phyloP scores from a whole-genome alignment of 495 filamentous ascomycete genomes.

The Aspergillus sparsus region DNA sequence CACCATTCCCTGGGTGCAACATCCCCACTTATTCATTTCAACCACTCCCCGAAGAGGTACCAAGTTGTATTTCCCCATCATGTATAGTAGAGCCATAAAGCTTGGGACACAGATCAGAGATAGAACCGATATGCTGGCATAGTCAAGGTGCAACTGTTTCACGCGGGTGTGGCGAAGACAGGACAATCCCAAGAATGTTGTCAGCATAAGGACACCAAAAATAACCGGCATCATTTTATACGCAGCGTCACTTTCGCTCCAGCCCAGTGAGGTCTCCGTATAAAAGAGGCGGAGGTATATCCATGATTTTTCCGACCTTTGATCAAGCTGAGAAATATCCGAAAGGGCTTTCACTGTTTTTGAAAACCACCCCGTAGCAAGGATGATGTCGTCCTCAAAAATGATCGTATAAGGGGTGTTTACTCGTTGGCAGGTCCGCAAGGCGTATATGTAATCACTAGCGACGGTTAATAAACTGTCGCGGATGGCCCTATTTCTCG shows the following conservation, averaged over 20 bases:
- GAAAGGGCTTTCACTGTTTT: conserved; percentile 40
- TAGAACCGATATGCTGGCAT: conserved; percentile 34
- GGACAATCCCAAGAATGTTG: neutral
- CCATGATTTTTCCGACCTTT: conserved; percentile 31
- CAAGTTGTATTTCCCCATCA: conserved; percentile 48
- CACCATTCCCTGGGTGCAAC: conserved; percentile 49
- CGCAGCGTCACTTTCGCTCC: conserved; percentile 39
- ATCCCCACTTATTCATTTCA: conserved; percentile 42
- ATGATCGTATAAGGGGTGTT: conserved; percentile 46
- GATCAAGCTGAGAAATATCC: conserved; percentile 28
- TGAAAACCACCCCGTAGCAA: conserved; percentile 49
- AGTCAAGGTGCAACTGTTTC: conserved; percentile 32
- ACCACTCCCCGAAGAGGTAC: conserved; percentile 42
- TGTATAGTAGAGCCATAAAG: conserved; percentile 44
- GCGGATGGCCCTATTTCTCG: neutral
- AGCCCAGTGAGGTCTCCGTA: conserved; percentile 44
- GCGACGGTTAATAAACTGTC: neutral
- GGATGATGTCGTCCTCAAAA: conserved; percentile 50
- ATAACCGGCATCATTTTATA: conserved; percentile 41
- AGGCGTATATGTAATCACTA: conserved; percentile 47
- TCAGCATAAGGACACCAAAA: conserved; percentile 20
- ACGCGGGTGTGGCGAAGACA: conserved; percentile 14
- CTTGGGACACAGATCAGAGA: conserved; percentile 43
- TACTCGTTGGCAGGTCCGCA: conserved; percentile 40
- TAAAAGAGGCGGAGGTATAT: conserved; percentile 53